phyloP scores from a whole-genome alignment of 257 asterid genomes.

The Nicotiana knightiana region DNA sequence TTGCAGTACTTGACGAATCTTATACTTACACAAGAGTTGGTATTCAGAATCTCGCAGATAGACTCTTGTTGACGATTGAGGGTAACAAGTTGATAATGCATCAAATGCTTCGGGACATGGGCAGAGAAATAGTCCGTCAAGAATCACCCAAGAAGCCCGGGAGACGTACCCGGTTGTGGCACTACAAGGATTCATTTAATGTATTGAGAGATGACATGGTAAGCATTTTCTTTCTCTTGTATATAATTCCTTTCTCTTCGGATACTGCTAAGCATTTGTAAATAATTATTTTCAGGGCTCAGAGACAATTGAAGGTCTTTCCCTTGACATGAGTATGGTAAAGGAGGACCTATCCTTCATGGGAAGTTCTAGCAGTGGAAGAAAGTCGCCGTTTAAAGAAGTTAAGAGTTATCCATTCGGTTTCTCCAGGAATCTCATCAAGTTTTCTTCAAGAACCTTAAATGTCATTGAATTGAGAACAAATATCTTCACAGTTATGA shows the following conservation, averaged over 20 bases:
- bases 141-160: conserved; percentile 3
- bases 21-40: background rate
- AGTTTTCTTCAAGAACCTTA: background rate
- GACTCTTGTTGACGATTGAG: background rate
- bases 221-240: background rate
- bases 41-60: background rate
- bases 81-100: conserved; percentile 5
- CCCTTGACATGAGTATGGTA: background rate
- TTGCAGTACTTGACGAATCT: background rate
- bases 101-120: conserved; percentile 6
- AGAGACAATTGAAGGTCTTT: conserved; percentile 5
- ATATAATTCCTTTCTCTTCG: background rate
- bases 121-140: conserved; percentile 5
- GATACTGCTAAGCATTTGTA: background rate
- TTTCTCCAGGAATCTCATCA: background rate
- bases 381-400: background rate
- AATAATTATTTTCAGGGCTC: background rate
- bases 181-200: background rate
- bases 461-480: background rate
- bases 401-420: background rate
- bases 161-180: background rate
- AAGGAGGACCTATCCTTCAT: background rate
- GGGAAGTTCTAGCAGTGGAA: background rate
- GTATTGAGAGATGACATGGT: background rate
- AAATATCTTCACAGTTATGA: background rate